phyloP scores from a whole-genome alignment of 495 filamentous ascomycete species.

The Symbiotaphrina buchneri region DNA sequence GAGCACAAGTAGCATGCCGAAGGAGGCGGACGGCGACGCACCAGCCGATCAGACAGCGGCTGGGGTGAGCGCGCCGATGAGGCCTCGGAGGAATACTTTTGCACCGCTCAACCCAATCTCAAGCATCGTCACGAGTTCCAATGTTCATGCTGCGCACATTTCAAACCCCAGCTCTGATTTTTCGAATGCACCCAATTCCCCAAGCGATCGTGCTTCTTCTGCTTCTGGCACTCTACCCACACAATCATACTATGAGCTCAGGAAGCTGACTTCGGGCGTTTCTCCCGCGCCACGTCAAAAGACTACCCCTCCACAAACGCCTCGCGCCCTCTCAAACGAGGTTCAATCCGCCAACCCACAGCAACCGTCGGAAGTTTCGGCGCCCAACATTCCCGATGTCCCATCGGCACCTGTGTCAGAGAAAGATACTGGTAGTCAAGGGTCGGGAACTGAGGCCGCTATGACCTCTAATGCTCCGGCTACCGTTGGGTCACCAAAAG shows the following conservation, averaged over 20 bases:
- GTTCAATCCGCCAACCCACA: constrained; percentile 17
- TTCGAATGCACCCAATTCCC: constrained; percentile 33
- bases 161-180: constrained; percentile 43
- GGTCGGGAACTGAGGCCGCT: neutral
- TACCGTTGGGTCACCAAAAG: constrained; percentile 50
- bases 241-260: constrained; percentile 38
- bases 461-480: constrained; percentile 8
- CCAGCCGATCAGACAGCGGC: constrained; percentile 12
- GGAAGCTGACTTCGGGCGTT: constrained; percentile 73
- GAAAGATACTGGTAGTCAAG: neutral
- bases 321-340: constrained; percentile 58
- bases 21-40: no score
- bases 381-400: constrained; percentile 4
- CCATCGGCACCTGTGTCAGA: constrained; percentile 1
- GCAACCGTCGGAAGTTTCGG: constrained; percentile 13
- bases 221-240: constrained; percentile 24
- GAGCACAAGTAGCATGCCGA: no score
- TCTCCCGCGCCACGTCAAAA: constrained; percentile 37
- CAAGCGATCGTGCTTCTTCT: constrained; percentile 20
- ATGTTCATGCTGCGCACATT: constrained; percentile 48
- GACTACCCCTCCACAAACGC: constrained; percentile 78
- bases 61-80: constrained; percentile 16
- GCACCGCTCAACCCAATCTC: constrained; percentile 36
- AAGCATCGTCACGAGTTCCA: constrained; percentile 37
- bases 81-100: constrained; percentile 18